These are phyloP conservation scores for Fomitopsis pulvina DNA, from an alignment of 768 basidiomycete genomes.

Conservation along the genomic window DNA sequence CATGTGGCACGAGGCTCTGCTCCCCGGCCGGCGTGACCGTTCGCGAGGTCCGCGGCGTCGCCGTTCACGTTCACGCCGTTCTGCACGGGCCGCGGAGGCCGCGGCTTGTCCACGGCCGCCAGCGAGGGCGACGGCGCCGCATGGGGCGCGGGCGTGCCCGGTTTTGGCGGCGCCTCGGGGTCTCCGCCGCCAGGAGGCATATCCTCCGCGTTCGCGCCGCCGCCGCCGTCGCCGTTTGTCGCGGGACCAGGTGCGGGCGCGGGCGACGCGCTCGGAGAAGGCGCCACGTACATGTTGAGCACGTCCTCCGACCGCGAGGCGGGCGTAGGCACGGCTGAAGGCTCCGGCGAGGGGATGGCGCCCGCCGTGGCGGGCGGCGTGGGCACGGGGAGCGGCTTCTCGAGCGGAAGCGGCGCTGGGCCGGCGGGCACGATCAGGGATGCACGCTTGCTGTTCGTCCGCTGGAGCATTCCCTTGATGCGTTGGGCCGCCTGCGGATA, in stretches of 20 bases:
- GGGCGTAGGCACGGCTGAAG: background rate
- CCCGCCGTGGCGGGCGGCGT: conserved; percentile 5
- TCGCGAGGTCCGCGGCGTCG: background rate
- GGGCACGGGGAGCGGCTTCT: conserved; percentile 18
- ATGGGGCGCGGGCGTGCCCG: background rate
- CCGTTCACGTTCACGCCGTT: background rate
- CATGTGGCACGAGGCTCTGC: background rate
- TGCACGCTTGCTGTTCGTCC: conserved; percentile 10
- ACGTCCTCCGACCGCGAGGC: background rate
- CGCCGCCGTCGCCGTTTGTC: background rate
- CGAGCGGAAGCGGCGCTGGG: conserved; percentile 18
- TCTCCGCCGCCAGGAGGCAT: background rate
- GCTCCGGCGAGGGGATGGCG: conserved; percentile 3
- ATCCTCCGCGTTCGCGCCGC: background rate
- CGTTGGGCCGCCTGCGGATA: conserved; percentile 11
- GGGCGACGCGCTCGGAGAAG: background rate
- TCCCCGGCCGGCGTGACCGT: background rate
- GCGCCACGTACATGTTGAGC: background rate
- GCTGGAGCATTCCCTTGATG: conserved; percentile 21
- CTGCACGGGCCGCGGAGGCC: background rate
- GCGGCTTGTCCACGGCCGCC: background rate
- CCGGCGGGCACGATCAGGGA: conserved; percentile 6
- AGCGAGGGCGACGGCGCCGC: background rate
- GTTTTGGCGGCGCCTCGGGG: background rate
- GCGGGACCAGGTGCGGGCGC: background rate